Conservation (phyloP, 2,329 filamentous ascomycete species). For the Tolypocladium tropicale region DNA sequence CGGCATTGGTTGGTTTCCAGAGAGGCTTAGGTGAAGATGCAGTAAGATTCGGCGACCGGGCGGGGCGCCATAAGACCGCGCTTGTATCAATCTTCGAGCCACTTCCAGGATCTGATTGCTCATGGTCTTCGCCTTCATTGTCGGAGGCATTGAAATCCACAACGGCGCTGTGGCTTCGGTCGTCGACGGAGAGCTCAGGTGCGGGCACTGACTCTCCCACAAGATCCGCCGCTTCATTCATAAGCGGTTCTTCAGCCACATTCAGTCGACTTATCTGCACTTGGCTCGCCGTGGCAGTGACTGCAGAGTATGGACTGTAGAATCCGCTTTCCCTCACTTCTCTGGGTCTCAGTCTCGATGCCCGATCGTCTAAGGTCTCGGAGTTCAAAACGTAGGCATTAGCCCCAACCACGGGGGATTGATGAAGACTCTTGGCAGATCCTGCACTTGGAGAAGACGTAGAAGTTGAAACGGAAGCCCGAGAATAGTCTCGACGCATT, state of each 20-base stretch:
- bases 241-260: background rate
- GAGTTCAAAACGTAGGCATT: background rate
- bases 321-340: background rate
- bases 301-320: background rate
- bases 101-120: background rate
- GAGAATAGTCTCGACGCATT: slow-evolving; percentile 41
- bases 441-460: slow-evolving; percentile 13
- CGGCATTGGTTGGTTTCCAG: background rate
- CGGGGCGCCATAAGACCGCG: background rate
- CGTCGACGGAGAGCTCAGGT: background rate
- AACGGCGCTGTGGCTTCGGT: background rate
- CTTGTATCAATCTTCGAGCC: background rate
- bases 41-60: background rate
- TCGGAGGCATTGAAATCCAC: background rate
- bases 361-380: background rate
- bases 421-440: background rate
- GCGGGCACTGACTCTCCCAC: background rate
- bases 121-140: background rate
- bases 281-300: background rate
- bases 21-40: background rate
- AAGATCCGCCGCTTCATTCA: background rate
- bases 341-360: background rate
- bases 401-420: background rate
- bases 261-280: slow-evolving; percentile 1
- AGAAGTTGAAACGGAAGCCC: slow-evolving; percentile 40